These are phyloP conservation scores for Macrophomina phaseolina DNA, from an alignment of 2,329 filamentous ascomycete species.

Conservation along the genomic window DNA sequence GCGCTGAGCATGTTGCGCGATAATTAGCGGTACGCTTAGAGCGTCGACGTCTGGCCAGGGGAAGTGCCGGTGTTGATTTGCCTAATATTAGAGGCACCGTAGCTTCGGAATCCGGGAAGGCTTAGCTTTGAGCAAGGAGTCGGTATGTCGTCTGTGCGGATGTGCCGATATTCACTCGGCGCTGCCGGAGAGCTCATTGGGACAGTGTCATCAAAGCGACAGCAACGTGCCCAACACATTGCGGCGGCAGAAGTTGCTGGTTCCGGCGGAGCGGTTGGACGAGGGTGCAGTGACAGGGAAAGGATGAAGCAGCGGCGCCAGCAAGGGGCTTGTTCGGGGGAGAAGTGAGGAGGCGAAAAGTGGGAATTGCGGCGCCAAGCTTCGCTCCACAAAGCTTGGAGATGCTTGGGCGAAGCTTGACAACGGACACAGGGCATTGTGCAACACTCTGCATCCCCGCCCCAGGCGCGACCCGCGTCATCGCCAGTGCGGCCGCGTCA, in stretches of 20 bases:
- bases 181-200: too few relatives aligned
- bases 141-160: background rate
- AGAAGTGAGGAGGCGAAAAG: constrained; percentile 16
- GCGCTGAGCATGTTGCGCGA: too few relatives aligned
- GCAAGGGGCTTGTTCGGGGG: background rate
- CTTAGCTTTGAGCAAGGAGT: background rate
- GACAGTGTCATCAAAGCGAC: too few relatives aligned
- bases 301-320: background rate
- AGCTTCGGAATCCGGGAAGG: background rate
- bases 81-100: background rate
- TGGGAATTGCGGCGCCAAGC: constrained; percentile 14
- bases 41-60: too few relatives aligned
- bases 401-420: constrained; percentile 19
- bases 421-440: background rate
- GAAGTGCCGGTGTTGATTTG: too few relatives aligned
- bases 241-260: background rate
- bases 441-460: background rate
- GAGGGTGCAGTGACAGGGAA: background rate
- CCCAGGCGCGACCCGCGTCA: background rate
- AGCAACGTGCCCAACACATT: too few relatives aligned
- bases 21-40: too few relatives aligned
- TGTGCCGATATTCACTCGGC: background rate
- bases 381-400: constrained; percentile 23
- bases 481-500: constrained; percentile 3
- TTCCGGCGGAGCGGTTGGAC: background rate